phyloP scores from a whole-genome alignment of 306 rosid species.

The Sicyos edulis region DNA sequence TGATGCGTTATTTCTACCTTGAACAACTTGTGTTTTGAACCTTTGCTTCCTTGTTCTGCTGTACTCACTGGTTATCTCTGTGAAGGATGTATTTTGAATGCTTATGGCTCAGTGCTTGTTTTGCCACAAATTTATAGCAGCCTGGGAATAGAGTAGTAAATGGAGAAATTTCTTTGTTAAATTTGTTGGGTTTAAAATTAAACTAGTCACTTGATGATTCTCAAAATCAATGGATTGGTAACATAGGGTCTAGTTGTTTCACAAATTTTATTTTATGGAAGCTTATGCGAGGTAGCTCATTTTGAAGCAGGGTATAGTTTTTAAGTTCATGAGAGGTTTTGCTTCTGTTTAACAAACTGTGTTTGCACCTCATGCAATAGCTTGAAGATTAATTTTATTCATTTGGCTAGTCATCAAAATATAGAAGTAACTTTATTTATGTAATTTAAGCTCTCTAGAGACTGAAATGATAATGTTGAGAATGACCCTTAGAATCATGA shows the following conservation, averaged over 20 bases:
- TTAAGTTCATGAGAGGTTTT: neutral
- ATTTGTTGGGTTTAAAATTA: neutral
- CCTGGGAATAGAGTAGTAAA: neutral
- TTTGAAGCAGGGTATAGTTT: neutral
- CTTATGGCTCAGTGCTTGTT: neutral
- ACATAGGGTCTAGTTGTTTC: neutral
- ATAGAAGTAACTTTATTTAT: neutral
- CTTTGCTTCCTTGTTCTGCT: neutral
- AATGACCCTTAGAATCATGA: constrained; percentile 6
- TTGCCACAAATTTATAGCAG: neutral
- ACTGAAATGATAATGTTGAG: neutral
- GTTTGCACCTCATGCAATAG: constrained; percentile 6
- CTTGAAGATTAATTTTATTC: neutral
- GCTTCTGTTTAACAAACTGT: neutral
- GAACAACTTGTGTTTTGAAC: neutral
- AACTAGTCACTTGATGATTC: neutral
- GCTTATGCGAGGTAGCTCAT: neutral
- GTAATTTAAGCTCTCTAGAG: neutral
- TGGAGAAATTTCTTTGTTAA: neutral
- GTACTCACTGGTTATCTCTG: neutral
- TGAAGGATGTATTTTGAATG: neutral
- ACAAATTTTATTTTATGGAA: neutral
- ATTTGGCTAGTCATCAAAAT: neutral
- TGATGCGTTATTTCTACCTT: neutral
- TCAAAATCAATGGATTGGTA: neutral